phyloP scores from a whole-genome alignment of 1,284 basidiomycete genomes.

The Athelia sp. region DNA sequence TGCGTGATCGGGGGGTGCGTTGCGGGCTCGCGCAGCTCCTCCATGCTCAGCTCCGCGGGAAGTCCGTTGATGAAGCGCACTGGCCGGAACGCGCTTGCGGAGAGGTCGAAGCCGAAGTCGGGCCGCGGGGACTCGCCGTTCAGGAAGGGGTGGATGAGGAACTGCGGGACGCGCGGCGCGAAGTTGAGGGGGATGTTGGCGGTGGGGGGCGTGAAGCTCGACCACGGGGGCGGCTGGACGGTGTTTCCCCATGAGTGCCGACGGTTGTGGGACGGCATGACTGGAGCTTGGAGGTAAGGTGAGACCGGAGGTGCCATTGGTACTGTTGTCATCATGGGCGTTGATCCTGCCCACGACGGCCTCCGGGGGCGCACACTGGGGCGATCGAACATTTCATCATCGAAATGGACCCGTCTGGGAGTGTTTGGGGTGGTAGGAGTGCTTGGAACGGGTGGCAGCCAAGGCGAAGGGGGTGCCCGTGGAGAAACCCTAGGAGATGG shows the following conservation, averaged over 20 bases:
- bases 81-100: slow-evolving; percentile 40
- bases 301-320: slow-evolving; percentile 8
- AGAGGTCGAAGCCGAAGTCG: slow-evolving; percentile 53
- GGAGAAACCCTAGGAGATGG: slow-evolving; percentile 8
- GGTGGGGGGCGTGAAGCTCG: slow-evolving; percentile 16
- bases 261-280: not conserved
- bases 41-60: slow-evolving; percentile 27
- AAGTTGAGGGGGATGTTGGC: slow-evolving; percentile 17
- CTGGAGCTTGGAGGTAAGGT: slow-evolving; percentile 2
- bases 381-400: slow-evolving; percentile 2
- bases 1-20: slow-evolving; percentile 52
- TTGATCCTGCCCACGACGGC: slow-evolving; percentile 5
- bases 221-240: slow-evolving; percentile 4
- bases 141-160: slow-evolving; percentile 52
- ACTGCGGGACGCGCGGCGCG: slow-evolving; percentile 20
- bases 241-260: slow-evolving; percentile 10
- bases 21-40: slow-evolving; percentile 47
- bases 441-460: slow-evolving; percentile 5
- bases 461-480: slow-evolving; percentile 19
- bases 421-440: slow-evolving; percentile 14
- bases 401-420: slow-evolving; percentile 11
- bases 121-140: slow-evolving; percentile 44
- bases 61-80: slow-evolving; percentile 34
- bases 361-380: slow-evolving; percentile 1
- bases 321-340: slow-evolving; percentile 2